Evolutionary conservation across 805 yeast species (phyloP), one percentile per base, ranked within the genome.

Genomic region (Blastobotrys attinorum): DNA sequence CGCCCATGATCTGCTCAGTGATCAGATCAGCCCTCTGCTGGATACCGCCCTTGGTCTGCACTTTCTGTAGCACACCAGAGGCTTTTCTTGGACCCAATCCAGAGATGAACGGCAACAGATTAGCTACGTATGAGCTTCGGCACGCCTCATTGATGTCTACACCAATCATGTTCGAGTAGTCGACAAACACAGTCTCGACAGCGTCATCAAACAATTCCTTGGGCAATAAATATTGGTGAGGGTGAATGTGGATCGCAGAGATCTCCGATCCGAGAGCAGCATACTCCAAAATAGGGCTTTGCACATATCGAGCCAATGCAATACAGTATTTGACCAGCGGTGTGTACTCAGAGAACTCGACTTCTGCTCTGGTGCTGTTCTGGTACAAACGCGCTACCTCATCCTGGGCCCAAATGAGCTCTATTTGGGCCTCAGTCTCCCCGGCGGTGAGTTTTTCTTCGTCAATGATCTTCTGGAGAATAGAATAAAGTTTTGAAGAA

Each of bases 51-150:
- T 69, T 68, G 25, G 74, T 69, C 57, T 83, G 87, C 50, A 92
- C 79, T 34, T 84, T 85, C 61, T 88, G 84, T 36, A 90, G 59
- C 47, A 92, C 71, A 38, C 95, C 95, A 22, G 83, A 74, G 0
- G 97, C 90, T 63, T 92, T 92, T 67, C 98, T 81, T 40, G 95
- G 95, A 35, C 99, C 99, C 47, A 92, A 71, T 20, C 99, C 99
- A 6, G 94, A 77, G 40, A 92, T 76, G 58, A 75, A 92, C 23
- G 79, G 92, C 48, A 92, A 68, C 42, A 78, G 63, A 27, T 76
- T 75, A 2, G 95, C 85, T 47, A 77, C 64, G 56, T 86, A 84
- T 1, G 78, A 69, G 44, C 83, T 84, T 47, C 87, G 70, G 4
- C 87, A 81, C 5, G 96, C 95, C 49, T 82, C 89, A 56, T 92